A percentile compares a stretch with the other conserved stretches of the same genome.
These are phyloP conservation scores for Melaleuca alternifolia DNA, from an alignment of 345 rosid genomes.

Conservation along the genomic window DNA sequence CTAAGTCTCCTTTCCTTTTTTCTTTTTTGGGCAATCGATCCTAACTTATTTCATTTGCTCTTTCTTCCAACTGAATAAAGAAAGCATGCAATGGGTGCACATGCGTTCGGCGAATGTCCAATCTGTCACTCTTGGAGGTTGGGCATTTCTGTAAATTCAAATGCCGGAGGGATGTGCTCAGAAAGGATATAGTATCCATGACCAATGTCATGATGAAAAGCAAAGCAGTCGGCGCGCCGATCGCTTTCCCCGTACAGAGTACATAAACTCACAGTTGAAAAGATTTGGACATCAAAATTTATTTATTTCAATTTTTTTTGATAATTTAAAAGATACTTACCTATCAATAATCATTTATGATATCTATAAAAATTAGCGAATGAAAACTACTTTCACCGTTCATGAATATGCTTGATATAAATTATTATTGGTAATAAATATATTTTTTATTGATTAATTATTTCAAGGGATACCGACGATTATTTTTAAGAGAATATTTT, in stretches of 20 bases:
- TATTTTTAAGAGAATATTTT: too few relatives aligned
- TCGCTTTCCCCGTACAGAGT: not conserved
- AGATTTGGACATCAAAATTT: not conserved
- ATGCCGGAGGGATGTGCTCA: not conserved
- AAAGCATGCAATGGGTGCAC: not conserved
- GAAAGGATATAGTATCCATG: not conserved
- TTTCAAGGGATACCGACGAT: not conserved
- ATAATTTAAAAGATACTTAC: not conserved
- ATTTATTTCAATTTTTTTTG: not conserved
- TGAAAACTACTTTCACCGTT: not conserved
- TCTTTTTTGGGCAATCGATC: not conserved
- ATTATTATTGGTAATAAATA: not conserved
- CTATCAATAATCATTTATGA: fast-evolving
- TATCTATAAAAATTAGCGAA: not conserved
- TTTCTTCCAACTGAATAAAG: not conserved
- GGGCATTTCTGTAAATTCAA: not conserved
- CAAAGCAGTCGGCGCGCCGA: not conserved
- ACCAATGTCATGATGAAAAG: not conserved
- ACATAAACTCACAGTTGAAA: not conserved
- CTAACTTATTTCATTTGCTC: not conserved
- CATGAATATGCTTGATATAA: not conserved
- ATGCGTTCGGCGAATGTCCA: not conserved
- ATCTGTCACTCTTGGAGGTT: not conserved
- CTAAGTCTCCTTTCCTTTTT: not conserved
- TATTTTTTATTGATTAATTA: not conserved